Base-by-base conservation (phyloP, 805 yeast genomes). In the Candida sphagnicola region DNA sequence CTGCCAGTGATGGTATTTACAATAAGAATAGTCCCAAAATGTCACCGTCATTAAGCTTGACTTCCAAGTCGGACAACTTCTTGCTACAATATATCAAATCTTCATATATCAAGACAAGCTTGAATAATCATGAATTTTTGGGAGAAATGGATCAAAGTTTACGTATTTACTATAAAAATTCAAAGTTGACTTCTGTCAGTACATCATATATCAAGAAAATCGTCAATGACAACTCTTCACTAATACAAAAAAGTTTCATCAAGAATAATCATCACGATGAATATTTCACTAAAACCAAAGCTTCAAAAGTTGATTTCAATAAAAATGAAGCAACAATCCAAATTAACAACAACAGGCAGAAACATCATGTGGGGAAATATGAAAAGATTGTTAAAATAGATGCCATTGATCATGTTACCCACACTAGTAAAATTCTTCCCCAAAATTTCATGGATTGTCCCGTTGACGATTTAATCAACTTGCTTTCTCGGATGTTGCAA, bases 401-500 rank as follows among this genome's bases (percentile, higher is more conserved):
- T 17, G 19, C n/a, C n/a, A n/a, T n/a, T n/a, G n/a, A n/a, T n/a
- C n/a, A 14, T 12, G 30, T 12, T 29, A 16, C 28, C 33, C 31
- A n/a, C 18, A 21, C 14, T 10, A 21, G 12, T 24, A 33, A 21
- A 13, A 10, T 10, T 4, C 28, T 80, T 10, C 84, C 85, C 2
- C 38, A 44, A 11, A 62, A 72, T 39, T 89, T 82, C 60, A 74
- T 77, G 46, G 70, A 77, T 30, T 85, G 95, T 51, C 73, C 85
- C 10, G 67, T 80, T 40, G 78, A 80, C 14, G 93, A 85, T 49
- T 61, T 91, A 31, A 78, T 90, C 28, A 67, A 72, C 1, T 65
- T 91, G 24, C 80, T 91, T 23, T 69, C 95, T 1, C 67, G 96
- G 38, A 87, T 90, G 93, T 65, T 93, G 18, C 72, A 77, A 34